These are phyloP conservation scores for Thelephora ganbajun DNA, from an alignment of 768 basidiomycete species.

Conservation along the genomic window DNA sequence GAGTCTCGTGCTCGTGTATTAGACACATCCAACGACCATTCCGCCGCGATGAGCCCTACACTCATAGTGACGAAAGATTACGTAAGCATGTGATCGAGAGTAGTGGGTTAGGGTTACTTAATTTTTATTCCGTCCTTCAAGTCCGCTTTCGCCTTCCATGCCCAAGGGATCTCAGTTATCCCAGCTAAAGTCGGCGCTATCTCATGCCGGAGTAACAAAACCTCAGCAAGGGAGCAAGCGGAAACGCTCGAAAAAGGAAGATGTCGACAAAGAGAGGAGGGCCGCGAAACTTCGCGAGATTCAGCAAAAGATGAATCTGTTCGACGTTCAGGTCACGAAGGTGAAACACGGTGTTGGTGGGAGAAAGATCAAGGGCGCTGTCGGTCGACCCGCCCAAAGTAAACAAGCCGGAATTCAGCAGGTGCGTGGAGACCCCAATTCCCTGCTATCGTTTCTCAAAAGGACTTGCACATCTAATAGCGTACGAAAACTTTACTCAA, in stretches of 20 bases:
- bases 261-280: constrained; percentile 74
- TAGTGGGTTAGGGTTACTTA: too few relatives aligned
- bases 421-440: constrained; percentile 27
- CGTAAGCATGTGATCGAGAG: too few relatives aligned
- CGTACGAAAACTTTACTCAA: constrained; percentile 80
- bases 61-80: too few relatives aligned
- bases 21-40: too few relatives aligned
- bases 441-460: not conserved
- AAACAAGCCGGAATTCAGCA: constrained; percentile 86
- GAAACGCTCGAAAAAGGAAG: constrained; percentile 42
- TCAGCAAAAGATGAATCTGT: constrained; percentile 78
- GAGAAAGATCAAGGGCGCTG: constrained; percentile 67
- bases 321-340: constrained; percentile 86
- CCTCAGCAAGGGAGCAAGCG: constrained; percentile 51
- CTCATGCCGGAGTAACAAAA: constrained; percentile 64
- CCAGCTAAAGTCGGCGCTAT: constrained; percentile 80
- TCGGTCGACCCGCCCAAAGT: constrained; percentile 74
- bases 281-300: constrained; percentile 74
- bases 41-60: too few relatives aligned
- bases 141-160: constrained; percentile 23
- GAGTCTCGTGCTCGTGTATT: too few relatives aligned
- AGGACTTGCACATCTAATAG: constrained; percentile 24
- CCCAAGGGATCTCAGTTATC: constrained; percentile 79
- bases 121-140: not conserved
- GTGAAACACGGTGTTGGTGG: constrained; percentile 91